Conservation (phyloP, 1,284 basidiomycete genomes). For the Heterobasidion annosum region DNA sequence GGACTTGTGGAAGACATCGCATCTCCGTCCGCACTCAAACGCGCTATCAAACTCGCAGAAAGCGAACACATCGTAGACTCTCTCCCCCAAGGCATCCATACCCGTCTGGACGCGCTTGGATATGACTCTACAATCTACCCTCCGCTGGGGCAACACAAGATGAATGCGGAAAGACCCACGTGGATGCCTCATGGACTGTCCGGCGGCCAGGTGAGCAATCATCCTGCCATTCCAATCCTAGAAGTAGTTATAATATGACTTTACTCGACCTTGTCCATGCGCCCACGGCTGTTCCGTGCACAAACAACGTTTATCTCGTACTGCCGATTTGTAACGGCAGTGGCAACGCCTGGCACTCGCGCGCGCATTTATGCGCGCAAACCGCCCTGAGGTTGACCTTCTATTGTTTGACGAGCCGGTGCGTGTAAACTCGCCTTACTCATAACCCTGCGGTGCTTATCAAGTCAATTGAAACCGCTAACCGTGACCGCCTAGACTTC, state of each 20-base stretch:
- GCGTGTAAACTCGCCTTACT: conserved; percentile 17
- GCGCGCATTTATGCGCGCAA: conserved; percentile 75
- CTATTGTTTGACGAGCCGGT: conserved; percentile 77
- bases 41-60: conserved; percentile 59
- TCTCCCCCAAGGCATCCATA: conserved; percentile 59
- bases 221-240: neutral
- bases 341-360: conserved; percentile 83
- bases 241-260: neutral
- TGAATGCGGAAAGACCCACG: conserved; percentile 12
- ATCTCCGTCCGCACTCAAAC: conserved; percentile 36
- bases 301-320: neutral
- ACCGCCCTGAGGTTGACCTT: conserved; percentile 65
- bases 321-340: conserved; percentile 27
- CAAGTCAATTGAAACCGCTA: neutral
- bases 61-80: conserved; percentile 52
- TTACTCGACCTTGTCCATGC: conserved; percentile 5
- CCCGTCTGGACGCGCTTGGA: conserved; percentile 52
- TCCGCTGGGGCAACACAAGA: conserved; percentile 9
- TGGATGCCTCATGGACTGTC: conserved; percentile 55
- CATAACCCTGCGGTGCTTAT: neutral
- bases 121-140: conserved; percentile 44
- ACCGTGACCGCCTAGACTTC: conserved; percentile 44
- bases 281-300: neutral
- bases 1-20: conserved; percentile 56
- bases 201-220: conserved; percentile 63